Conservation (phyloP, 306 rosid genomes). For the Glycyrrhiza uralensis region DNA sequence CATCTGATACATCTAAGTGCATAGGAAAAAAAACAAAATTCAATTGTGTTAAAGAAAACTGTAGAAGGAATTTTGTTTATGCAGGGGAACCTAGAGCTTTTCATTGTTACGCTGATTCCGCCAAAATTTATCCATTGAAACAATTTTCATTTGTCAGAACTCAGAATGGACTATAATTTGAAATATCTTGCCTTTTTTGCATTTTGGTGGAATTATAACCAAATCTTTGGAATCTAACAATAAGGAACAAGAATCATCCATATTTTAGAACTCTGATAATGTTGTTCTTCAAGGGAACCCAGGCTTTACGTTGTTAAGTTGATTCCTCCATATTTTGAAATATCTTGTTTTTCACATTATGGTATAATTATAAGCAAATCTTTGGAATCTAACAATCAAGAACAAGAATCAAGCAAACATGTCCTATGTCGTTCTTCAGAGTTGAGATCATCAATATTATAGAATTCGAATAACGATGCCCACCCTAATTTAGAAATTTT, state of each 20-base stretch:
- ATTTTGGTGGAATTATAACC: background rate
- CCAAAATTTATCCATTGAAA: background rate
- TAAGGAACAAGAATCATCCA: background rate
- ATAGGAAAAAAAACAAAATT: background rate
- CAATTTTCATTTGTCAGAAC: background rate
- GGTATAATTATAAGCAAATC: background rate
- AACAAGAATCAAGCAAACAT: background rate
- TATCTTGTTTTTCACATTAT: background rate
- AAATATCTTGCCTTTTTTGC: background rate
- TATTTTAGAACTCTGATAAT: background rate
- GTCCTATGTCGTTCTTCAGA: background rate
- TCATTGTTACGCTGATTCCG: background rate
- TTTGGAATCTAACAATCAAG: constrained; percentile 14
- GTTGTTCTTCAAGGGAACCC: background rate
- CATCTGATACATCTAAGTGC: constrained; percentile 10
- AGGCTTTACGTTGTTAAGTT: background rate
- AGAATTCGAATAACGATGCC: background rate
- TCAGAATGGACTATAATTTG: background rate
- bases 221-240: constrained; percentile 21
- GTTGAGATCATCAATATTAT: background rate
- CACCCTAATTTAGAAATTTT: background rate
- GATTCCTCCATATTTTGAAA: background rate
- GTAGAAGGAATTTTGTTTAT: background rate
- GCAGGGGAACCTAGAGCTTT: constrained; percentile 7
- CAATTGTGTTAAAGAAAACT: background rate